A percentile compares a stretch with the other conserved stretches of the same genome.
These are phyloP conservation scores for Apiosordaria backusii DNA, from an alignment of 495 filamentous ascomycete genomes.

Conservation along the genomic window DNA sequence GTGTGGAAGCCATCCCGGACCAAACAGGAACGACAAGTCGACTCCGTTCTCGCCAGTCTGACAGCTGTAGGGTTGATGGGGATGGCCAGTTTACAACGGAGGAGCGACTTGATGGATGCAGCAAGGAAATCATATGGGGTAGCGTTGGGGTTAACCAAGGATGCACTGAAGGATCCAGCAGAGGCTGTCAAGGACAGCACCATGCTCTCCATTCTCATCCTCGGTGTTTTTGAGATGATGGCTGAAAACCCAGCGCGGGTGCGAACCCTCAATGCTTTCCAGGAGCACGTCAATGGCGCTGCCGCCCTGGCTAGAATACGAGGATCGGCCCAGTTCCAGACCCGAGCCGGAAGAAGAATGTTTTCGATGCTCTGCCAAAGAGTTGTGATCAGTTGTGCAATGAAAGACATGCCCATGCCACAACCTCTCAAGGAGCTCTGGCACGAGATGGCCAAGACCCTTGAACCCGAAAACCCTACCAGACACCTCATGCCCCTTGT, in stretches of 20 bases:
- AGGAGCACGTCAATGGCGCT: conserved; percentile 58
- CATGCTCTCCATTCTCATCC: conserved; percentile 57
- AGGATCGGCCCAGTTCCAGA: conserved; percentile 55
- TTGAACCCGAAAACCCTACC: conserved; percentile 26
- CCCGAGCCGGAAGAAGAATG: conserved; percentile 51
- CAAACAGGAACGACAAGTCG: conserved; percentile 27
- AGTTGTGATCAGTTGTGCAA: conserved; percentile 41
- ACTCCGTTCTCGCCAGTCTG: conserved; percentile 42
- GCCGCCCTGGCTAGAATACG: conserved; percentile 55
- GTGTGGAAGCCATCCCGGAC: conserved; percentile 35
- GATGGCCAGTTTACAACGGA: conserved; percentile 41
- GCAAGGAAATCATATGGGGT: conserved; percentile 48
- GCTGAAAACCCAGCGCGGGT: conserved; percentile 43
- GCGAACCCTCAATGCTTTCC: conserved; percentile 50
- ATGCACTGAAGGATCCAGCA: conserved; percentile 49
- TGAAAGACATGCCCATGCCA: conserved; percentile 38
- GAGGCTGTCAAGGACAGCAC: conserved; percentile 60
- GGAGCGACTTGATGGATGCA: conserved; percentile 39
- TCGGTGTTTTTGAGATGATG: conserved; percentile 57
- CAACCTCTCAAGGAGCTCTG: conserved; percentile 36
- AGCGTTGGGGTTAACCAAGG: conserved; percentile 47
- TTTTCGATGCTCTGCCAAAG: conserved; percentile 54
- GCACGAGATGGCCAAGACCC: conserved; percentile 27
- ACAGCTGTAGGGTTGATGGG: conserved; percentile 50
- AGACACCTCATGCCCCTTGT: conserved; percentile 32